Base-by-base conservation (phyloP, 495 filamentous ascomycete genomes). In the Letharia lupina region DNA sequence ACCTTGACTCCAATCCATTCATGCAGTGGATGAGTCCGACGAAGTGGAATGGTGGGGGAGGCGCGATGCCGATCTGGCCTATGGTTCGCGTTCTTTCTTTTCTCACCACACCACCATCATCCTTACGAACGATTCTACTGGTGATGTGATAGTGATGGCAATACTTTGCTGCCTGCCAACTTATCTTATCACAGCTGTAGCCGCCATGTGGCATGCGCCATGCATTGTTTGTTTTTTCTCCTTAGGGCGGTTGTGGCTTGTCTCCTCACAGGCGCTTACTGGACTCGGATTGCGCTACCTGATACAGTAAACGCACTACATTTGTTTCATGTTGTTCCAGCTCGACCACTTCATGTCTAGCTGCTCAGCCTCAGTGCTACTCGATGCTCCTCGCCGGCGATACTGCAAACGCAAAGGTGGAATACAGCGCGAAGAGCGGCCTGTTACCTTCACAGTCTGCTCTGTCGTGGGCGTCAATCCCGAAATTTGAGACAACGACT, bases 141-240 rank as follows among this genome's bases (percentile, higher is more conserved):
- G 35, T 18, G 1, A 9, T 57, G 54, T 57, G 54, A 57, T 57
- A 57, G 54, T 57, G 54, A 57, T 37, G 7, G 31, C 6, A 3
- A 10, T 16, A 35, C 11, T 10, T 52, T 11, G 2, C n/a, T 52
- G 48, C 48, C 48, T 52, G 48, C 48, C 48, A 11, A 31, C 23
- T 56, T 20, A n/a, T 57, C 54, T 57, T 57, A 37, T 57, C 54
- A 57, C 54, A 57, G 20, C 54, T 37, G 31, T 57, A 56, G 52
- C 52, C 52, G 52, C 52, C 52, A 33, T 35, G 52, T 56, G 52
- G 28, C 52, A 28, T 52, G 48, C 48, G 23, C 23, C 23, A 28
- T 28, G 23, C 23, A 28, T 0, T 28, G 23, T 28, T 28, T 23
- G 3, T 31, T 50, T 50, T 56, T 56, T 56, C 7, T 9, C 1